Evolutionary conservation across 352 stramenopile species (phyloP).

Genomic region (Discostella stelligera): DNA sequence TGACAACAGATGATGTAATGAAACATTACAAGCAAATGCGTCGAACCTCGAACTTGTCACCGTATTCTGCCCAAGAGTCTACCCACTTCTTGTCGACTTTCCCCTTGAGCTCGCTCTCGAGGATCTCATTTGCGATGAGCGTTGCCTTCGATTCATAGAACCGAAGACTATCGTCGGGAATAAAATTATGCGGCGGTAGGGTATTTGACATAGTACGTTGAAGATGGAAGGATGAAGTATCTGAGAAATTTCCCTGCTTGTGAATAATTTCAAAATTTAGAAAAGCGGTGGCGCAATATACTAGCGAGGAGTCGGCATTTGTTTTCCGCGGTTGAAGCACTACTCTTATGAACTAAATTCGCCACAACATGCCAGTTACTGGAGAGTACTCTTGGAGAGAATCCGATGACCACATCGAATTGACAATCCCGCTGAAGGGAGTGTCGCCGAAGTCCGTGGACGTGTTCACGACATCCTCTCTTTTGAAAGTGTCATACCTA

Average conservation of each 20-base stretch:
- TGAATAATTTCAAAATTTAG: background rate
- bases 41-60: conserved; percentile 47
- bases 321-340: background rate
- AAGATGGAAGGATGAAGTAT: background rate
- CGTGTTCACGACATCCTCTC: conserved; percentile 33
- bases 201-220: conserved; percentile 31
- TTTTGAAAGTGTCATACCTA: conserved; percentile 53
- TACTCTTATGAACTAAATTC: background rate
- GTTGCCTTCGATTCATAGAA: conserved; percentile 74
- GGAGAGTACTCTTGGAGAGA: conserved; percentile 62
- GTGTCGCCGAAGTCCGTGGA: conserved; percentile 49
- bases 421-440: conserved; percentile 51
- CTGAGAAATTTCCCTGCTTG: background rate
- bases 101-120: conserved; percentile 56
- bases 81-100: conserved; percentile 62
- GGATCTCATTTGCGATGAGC: conserved; percentile 60
- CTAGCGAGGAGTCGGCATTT: background rate
- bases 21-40: background rate
- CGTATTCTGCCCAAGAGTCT: conserved; percentile 41
- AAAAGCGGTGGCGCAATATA: too few relatives aligned
- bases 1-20: background rate
- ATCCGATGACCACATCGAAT: conserved; percentile 31
- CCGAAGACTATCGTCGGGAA: conserved; percentile 59
- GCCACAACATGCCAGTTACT: conserved; percentile 30
- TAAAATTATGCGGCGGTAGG: conserved; percentile 65